Evolutionary conservation across 768 basidiomycete species (phyloP).

Genomic region (Ramaria sp.): DNA sequence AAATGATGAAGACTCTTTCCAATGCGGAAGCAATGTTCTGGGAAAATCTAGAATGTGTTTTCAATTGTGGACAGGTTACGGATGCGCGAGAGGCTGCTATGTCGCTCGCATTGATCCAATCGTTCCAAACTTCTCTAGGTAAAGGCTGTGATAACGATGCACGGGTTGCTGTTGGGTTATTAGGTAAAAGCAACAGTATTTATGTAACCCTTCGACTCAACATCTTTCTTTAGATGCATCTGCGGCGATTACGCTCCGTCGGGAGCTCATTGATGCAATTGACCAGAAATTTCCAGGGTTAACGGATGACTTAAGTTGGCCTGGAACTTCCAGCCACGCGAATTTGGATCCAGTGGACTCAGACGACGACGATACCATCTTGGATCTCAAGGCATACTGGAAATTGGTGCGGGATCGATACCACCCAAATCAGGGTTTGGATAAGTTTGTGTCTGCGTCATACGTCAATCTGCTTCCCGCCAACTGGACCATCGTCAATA

Average conservation of each 20-base stretch:
- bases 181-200: slow-evolving; percentile 33
- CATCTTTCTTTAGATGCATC: slow-evolving; percentile 48
- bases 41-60: slow-evolving; percentile 45
- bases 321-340: slow-evolving; percentile 15
- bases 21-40: slow-evolving; percentile 64
- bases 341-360: slow-evolving; percentile 14
- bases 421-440: slow-evolving; percentile 27
- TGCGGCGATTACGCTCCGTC: slow-evolving; percentile 64
- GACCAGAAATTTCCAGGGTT: slow-evolving; percentile 49
- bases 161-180: slow-evolving; percentile 45
- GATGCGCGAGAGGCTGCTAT: slow-evolving; percentile 67
- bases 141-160: slow-evolving; percentile 39
- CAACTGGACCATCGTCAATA: slow-evolving; percentile 77
- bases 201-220: background rate
- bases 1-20: slow-evolving; percentile 48
- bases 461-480: slow-evolving; percentile 42
- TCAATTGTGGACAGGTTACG: slow-evolving; percentile 49
- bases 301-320: slow-evolving; percentile 71
- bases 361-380: slow-evolving; percentile 28
- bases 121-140: slow-evolving; percentile 76
- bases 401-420: slow-evolving; percentile 43
- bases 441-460: slow-evolving; percentile 31
- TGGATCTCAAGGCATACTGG: slow-evolving; percentile 51
- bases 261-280: slow-evolving; percentile 81
- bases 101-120: slow-evolving; percentile 57